These are phyloP conservation scores for Exophiala oligosperma DNA, from an alignment of 2,329 filamentous ascomycete species.

Conservation along the genomic window DNA sequence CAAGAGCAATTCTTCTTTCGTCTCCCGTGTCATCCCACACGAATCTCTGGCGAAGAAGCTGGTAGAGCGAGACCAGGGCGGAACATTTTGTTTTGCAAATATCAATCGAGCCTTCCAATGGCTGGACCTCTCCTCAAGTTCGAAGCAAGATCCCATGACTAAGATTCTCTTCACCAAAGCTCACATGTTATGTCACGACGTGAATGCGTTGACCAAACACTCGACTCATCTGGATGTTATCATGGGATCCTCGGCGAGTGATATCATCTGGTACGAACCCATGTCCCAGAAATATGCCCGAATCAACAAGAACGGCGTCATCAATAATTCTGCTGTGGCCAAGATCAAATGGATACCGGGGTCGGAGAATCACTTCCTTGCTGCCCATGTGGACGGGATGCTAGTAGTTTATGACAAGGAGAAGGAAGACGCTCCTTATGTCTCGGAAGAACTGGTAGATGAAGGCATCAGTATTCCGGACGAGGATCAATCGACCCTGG, in stretches of 20 bases:
- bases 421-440: constrained; percentile 82
- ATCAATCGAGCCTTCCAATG: constrained; percentile 95
- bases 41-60: constrained; percentile 77
- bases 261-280: constrained; percentile 98
- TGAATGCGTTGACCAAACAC: constrained; percentile 80
- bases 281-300: constrained; percentile 94
- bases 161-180: constrained; percentile 98
- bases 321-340: constrained; percentile 81
- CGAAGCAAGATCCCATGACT: constrained; percentile 80
- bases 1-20: constrained; percentile 98
- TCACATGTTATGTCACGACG: constrained; percentile 90
- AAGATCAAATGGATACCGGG: constrained; percentile 92
- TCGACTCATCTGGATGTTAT: constrained; percentile 81
- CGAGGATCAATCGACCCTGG: constrained; percentile 51
- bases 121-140: constrained; percentile 77
- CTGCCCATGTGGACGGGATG: constrained; percentile 86
- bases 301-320: constrained; percentile 93
- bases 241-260: constrained; percentile 93
- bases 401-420: constrained; percentile 97
- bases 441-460: constrained; percentile 62
- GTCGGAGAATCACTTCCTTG: constrained; percentile 89
- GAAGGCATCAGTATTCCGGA: constrained; percentile 36
- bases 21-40: constrained; percentile 92
- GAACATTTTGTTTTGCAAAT: constrained; percentile 89
- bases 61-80: constrained; percentile 73